Evolutionary conservation across 345 rosid species (phyloP), one percentile per base, ranked within the genome.

Genomic region (Syzygium aqueum): DNA sequence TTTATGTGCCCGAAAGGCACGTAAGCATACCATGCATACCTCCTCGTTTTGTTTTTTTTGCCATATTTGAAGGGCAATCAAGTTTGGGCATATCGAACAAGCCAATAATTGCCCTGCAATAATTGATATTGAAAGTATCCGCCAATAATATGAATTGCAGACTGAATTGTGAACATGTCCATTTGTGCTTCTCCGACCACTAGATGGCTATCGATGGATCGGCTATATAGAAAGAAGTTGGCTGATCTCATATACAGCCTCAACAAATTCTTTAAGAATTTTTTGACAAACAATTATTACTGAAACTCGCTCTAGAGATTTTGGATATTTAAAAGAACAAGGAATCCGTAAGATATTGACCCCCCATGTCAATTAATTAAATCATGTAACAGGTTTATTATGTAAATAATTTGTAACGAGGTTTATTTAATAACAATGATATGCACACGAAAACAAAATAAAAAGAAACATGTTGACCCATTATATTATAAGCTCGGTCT

Each of bases 231-330:
- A 59, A 59, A 59, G 67, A 12, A 25, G 30, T 30, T 59, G 0
- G n/a, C 3, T 59, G 5, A 59, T 59, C 67, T 59, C 67, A 27
- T 0, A 12, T 59, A 27, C 4, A 11, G 0, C 30, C 13, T 59
- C 15, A 12, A 12, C 27, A 59, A 2, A 15, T 59, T 59, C 67
- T 25, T 27, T 59, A 27, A 27, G 46, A 5, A 12, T 2, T 5
- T 5, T 23, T 57, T 23, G 0, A 59, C 5, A 57, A 22, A 21
- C 23, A 56, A 23, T 56, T 56, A 59, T 59, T 59, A 27, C 27
- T 0, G 3, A 25, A 59, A 59, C 30, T 59, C 0, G 28, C 27
- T 27, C 0, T 3, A 59, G 30, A 59, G 65, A 27, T 59, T 59
- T 59, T 59, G 28, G 28, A 25, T 57, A 23, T 57, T 57, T 57